phyloP scores from a whole-genome alignment of 2,329 filamentous ascomycete species.

The Colletotrichum cuscutae region DNA sequence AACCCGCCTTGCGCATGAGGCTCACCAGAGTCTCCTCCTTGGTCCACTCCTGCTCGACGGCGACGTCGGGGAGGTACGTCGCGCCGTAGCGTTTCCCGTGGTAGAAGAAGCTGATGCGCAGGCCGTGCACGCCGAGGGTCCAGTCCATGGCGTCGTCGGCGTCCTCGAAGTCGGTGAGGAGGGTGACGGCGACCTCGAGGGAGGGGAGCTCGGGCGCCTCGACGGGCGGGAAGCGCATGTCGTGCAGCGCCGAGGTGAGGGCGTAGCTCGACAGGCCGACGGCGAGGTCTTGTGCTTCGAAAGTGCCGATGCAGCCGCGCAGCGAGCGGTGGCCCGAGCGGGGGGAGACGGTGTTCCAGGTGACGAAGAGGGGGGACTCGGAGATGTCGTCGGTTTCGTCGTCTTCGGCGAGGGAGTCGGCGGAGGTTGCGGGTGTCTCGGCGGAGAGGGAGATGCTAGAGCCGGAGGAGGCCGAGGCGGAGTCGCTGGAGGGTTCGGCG shows the following conservation, averaged over 20 bases:
- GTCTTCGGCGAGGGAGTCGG: slow-evolving; percentile 48
- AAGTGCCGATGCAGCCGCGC: slow-evolving; percentile 96
- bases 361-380: slow-evolving; percentile 87
- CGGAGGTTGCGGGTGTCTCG: slow-evolving; percentile 57
- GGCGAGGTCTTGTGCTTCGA: slow-evolving; percentile 79
- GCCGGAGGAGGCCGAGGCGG: slow-evolving; percentile 46
- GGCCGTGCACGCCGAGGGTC: slow-evolving; percentile 85
- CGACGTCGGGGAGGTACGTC: slow-evolving; percentile 93
- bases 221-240: slow-evolving; percentile 71
- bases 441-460: slow-evolving; percentile 50
- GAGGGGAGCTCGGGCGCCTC: slow-evolving; percentile 62
- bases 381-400: slow-evolving; percentile 44
- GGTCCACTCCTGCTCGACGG: slow-evolving; percentile 91
- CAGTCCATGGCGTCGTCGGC: slow-evolving; percentile 82
- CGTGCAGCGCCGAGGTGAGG: slow-evolving; percentile 77
- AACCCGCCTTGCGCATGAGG: slow-evolving; percentile 94
- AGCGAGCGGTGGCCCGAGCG: slow-evolving; percentile 70
- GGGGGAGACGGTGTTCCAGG: slow-evolving; percentile 83
- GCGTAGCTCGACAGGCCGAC: slow-evolving; percentile 83
- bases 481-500: slow-evolving; percentile 41
- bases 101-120: slow-evolving; percentile 86
- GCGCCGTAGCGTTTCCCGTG: slow-evolving; percentile 79
- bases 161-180: slow-evolving; percentile 87
- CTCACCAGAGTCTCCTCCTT: slow-evolving; percentile 92
- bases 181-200: slow-evolving; percentile 77